phyloP scores from a whole-genome alignment of 1,284 basidiomycete genomes.

The Rhodotorula mucilaginosa region DNA sequence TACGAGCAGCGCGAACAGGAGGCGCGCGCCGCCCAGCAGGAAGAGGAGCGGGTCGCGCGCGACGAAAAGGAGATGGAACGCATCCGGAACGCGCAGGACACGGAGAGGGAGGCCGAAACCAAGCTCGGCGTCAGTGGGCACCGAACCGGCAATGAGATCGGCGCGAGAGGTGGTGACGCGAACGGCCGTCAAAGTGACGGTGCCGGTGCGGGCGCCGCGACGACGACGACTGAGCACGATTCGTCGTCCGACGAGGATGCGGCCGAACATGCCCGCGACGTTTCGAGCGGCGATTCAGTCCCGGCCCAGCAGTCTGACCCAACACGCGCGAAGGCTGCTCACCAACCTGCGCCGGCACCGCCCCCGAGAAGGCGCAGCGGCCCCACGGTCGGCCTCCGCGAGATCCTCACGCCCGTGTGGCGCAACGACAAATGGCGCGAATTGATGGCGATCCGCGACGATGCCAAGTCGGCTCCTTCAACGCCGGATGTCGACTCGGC shows the following conservation, averaged over 20 bases:
- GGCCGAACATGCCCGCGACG: no score
- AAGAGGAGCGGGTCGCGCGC: neutral
- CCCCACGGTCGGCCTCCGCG: neutral
- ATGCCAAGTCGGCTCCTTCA: neutral
- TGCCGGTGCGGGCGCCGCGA: no score
- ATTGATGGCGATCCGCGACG: conserved; percentile 12
- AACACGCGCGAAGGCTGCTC: no score
- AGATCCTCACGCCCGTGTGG: conserved; percentile 20
- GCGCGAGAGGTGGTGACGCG: neutral
- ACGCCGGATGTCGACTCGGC: neutral
- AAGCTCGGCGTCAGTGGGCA: neutral
- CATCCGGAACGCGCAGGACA: neutral
- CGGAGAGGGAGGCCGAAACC: neutral
- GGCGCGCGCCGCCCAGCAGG: neutral
- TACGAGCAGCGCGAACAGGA: conserved; percentile 15
- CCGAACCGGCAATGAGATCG: neutral
- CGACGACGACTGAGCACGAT: no score
- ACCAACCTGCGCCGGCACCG: no score
- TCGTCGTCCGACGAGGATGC: no score
- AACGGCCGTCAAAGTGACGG: no score
- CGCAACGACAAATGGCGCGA: conserved; percentile 17
- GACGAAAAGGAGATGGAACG: neutral
- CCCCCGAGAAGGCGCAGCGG: neutral
- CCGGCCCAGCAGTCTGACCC: no score
- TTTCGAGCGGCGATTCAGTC: no score